Evolutionary conservation across 495 filamentous ascomycete species (phyloP).

Genomic region (Collariella sp.): DNA sequence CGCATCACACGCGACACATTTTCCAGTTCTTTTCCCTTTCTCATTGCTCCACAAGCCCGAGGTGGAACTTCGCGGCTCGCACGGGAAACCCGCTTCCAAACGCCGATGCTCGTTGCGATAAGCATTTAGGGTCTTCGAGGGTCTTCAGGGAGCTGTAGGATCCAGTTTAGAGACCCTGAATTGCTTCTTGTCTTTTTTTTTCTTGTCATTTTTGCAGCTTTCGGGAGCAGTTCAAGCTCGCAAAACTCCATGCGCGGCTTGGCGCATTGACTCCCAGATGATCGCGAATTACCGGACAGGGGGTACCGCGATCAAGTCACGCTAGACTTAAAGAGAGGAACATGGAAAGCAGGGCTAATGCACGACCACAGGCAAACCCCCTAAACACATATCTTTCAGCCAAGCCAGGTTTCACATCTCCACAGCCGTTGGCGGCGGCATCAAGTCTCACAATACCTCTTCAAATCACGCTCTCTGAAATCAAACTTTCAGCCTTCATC

Average conservation of each 20-base stretch:
- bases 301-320: conserved; percentile 19
- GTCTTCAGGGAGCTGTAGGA: not conserved
- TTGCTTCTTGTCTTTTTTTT: not conserved
- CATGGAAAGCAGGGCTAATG: conserved; percentile 43
- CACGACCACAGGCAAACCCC: conserved; percentile 67
- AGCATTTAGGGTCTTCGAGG: too few species aligned
- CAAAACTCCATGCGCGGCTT: conserved; percentile 9
- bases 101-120: too few species aligned
- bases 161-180: not conserved
- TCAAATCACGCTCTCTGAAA: conserved; percentile 92
- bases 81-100: too few species aligned
- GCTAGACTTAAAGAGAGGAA: conserved; percentile 24
- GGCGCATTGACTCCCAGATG: conserved; percentile 28
- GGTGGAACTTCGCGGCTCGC: too few species aligned
- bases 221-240: not conserved
- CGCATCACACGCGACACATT: too few species aligned
- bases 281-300: conserved; percentile 17
- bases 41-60: too few species aligned
- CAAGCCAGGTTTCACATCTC: conserved; percentile 84
- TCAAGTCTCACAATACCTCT: conserved; percentile 92
- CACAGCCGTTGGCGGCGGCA: conserved; percentile 83
- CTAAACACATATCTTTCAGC: conserved; percentile 91
- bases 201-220: not conserved
- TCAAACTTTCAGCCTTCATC: conserved; percentile 94
- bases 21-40: too few species aligned